phyloP scores from a whole-genome alignment of 306 rosid genomes.

The Trifolium dubium region DNA sequence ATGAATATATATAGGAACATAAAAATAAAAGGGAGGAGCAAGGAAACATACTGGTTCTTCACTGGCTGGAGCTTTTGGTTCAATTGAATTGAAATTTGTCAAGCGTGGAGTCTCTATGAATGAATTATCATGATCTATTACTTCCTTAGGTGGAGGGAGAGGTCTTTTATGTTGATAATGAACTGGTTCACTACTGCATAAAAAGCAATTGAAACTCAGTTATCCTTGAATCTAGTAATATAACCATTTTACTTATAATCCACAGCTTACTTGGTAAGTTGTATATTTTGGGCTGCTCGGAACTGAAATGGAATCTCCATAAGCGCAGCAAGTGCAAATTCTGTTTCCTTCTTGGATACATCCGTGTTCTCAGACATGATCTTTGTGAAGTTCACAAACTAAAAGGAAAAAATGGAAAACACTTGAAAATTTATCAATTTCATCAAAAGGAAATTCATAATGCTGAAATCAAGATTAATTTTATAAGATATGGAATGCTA shows the following conservation, averaged over 20 bases:
- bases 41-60: conserved; percentile 64
- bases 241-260: conserved; percentile 15
- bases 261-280: conserved; percentile 54
- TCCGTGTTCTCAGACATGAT: conserved; percentile 83
- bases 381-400: conserved; percentile 96
- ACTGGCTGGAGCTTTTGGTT: conserved; percentile 52
- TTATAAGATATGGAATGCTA: conserved; percentile 5
- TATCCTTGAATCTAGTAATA: conserved; percentile 21
- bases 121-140: conserved; percentile 71
- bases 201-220: conserved; percentile 26
- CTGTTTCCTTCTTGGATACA: conserved; percentile 80
- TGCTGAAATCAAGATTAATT: neutral
- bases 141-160: conserved; percentile 83
- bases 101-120: conserved; percentile 42
- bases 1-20: conserved; percentile 24
- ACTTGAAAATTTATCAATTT: conserved; percentile 4
- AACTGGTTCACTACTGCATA: conserved; percentile 54
- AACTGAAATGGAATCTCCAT: conserved; percentile 95
- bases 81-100: conserved; percentile 44
- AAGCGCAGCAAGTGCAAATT: conserved; percentile 94
- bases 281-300: conserved; percentile 67
- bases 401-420: conserved; percentile 34
- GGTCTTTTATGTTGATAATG: conserved; percentile 54
- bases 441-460: neutral
- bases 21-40: conserved; percentile 16